Evolutionary conservation across 176 grass and related monocot genomes (phyloP).

Genomic region (Dendrocalamus sinicus): DNA sequence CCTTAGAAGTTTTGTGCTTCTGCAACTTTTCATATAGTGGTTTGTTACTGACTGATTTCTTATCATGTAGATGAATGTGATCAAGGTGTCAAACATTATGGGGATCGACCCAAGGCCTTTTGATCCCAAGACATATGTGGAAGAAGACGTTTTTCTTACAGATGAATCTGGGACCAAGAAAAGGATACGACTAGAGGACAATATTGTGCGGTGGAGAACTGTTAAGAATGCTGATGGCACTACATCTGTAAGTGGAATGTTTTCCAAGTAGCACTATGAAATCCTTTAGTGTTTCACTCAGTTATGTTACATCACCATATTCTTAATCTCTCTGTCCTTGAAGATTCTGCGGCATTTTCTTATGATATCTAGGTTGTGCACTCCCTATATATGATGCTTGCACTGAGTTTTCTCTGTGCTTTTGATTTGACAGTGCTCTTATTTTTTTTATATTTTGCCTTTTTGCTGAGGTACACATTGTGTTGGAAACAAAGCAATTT

Average conservation of each 20-base stretch:
- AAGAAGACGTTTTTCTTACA: constrained; percentile 86
- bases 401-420: constrained; percentile 11
- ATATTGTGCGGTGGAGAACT: constrained; percentile 93
- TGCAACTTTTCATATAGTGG: background rate
- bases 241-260: constrained; percentile 69
- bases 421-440: background rate
- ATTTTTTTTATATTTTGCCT: background rate
- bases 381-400: constrained; percentile 30
- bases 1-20: background rate
- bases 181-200: constrained; percentile 87
- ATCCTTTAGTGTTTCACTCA: constrained; percentile 22
- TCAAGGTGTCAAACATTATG: constrained; percentile 99
- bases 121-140: constrained; percentile 89
- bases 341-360: constrained; percentile 6
- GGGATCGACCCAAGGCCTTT: constrained; percentile 89
- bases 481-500: constrained; percentile 5
- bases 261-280: constrained; percentile 28
- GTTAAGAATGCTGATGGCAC: constrained; percentile 80
- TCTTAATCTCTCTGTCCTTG: constrained; percentile 15
- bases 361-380: constrained; percentile 11
- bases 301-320: constrained; percentile 26
- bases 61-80: constrained; percentile 85
- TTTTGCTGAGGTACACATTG: background rate
- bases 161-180: constrained; percentile 92
- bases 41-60: constrained; percentile 42